Base-by-base conservation (phyloP, 331 rosid species). In the Quercus lobata region DNA sequence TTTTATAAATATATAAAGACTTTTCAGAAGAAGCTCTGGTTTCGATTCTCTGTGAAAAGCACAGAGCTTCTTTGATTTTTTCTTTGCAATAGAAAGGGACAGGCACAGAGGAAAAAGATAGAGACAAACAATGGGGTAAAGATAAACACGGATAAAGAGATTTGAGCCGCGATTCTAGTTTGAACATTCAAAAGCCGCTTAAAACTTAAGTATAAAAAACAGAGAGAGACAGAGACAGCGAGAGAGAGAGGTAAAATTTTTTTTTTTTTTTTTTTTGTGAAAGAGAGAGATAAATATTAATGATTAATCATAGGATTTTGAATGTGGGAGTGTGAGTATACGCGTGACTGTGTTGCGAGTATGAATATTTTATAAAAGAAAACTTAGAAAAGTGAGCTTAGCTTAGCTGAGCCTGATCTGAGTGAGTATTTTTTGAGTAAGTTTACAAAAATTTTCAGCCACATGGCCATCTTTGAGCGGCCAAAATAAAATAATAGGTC, bases 161-260 rank as follows among this genome's bases (percentile, higher is more conserved):
- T 69, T 65, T 68, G 69, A 61, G 85, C 84, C 84, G 84, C 75
- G 86, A 57, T 57, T 81, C 79, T 75, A 5, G 84, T 85, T 86
- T 81, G 75, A 79, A 78, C 74, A 58, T 78, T 63, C 21, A 58
- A 79, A 82, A 81, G 49, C 21, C 73, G 65, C 82, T 76, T 68
- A 58, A 7, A 54, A 49, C 54, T 14, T 10, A 14, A 12, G 17
- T 12, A 49, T 49, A 49, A 11, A 49, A 11, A 12, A 37, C 9
- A 24, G 25, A 52, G 5, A 11, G 18, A 11, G 15, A 16, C 2
- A 25, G 27, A 25, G 27, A 25, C 27, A 25, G 27, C 1, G 27
- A 25, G 27, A 25, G 27, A 49, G 68, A 44, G n/a, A 25, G 29
- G 24, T 0, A 4, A 5, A 37, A 22, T 0, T 22, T 22, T 41